Evolutionary conservation across 306 rosid genomes (phyloP).

Genomic region (Mimosa bimucronata): DNA sequence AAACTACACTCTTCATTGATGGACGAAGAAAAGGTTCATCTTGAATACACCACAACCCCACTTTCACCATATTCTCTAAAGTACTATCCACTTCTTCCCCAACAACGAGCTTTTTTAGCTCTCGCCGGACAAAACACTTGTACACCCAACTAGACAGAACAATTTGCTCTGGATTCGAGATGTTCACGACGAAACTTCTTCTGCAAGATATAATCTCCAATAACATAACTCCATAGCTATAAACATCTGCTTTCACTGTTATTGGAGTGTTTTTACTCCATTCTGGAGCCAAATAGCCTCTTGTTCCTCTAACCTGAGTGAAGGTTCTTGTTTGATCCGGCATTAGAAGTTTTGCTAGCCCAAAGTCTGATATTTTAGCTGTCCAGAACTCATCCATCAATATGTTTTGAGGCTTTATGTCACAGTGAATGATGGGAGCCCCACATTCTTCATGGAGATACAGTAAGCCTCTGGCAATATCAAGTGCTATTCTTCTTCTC

Average conservation of each 20-base stretch:
- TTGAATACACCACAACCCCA: not conserved
- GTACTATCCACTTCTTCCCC: not conserved
- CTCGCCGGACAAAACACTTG: not conserved
- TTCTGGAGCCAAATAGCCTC: slow-evolving; percentile 49
- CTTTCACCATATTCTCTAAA: not conserved
- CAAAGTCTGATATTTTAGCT: slow-evolving; percentile 50
- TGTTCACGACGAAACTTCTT: slow-evolving; percentile 11
- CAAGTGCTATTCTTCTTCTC: slow-evolving; percentile 44
- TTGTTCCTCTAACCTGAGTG: slow-evolving; percentile 43
- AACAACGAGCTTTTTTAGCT: not conserved
- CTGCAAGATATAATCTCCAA: slow-evolving; percentile 45
- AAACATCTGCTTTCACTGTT: slow-evolving; percentile 49
- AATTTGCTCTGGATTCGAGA: not conserved
- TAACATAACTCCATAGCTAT: slow-evolving; percentile 44
- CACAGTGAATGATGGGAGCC: slow-evolving; percentile 48
- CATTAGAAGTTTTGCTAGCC: slow-evolving; percentile 49
- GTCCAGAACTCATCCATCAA: slow-evolving; percentile 50
- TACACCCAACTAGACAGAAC: not conserved
- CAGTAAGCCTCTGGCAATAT: slow-evolving; percentile 45
- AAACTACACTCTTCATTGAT: not conserved
- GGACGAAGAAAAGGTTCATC: not conserved
- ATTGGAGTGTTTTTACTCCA: slow-evolving; percentile 46
- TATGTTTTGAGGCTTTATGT: slow-evolving; percentile 48
- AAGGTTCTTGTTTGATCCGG: slow-evolving; percentile 50
- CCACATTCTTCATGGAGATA: slow-evolving; percentile 51